Evolutionary conservation across 805 yeast species (phyloP), one percentile per base, ranked within the genome.

Genomic region (Metschnikowia shivogae): DNA sequence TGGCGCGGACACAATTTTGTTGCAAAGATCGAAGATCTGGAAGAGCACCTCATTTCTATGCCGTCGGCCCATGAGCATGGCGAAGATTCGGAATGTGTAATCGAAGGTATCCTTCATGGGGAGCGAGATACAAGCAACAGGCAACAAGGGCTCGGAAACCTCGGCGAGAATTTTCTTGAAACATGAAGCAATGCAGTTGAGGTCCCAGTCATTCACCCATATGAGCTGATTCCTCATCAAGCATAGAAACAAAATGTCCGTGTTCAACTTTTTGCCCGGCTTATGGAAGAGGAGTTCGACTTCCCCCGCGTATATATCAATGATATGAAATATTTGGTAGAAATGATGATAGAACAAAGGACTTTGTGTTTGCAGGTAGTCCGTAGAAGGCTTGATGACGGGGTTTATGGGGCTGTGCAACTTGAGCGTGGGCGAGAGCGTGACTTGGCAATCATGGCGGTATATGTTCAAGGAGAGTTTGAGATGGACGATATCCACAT

Each of bases 401-500:
- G 60, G 60, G 5, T 13, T 36, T 11, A 35, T 37, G 12, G 54
- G 55, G 37, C 44, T 48, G 27, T 46, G 33, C 39, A 54, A 47
- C 20, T 30, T 29, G 8, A 54, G 34, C 5, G 39, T 42, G 26
- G 55, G 52, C 2, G 55, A 46, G 20, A 46, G 35, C 24, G 55
- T 45, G 47, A 52, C 56, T 44, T 75, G 74, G 46, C 74, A 73
- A 54, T 88, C 86, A 57, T 83, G 82, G 34, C 82, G 65, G 60
- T 88, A 89, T 5, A 88, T 86, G 39, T 80, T 78, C 34, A 90
- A 73, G 2, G 90, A 82, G 34, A 92, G 82, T 52, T 90, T 82
- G 36, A 92, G 64, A 44, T 75, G 75, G 3, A 95, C 84, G 35
- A 92, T 80, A 62, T 90, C 97, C 19, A 90, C 68, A 49, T 74